phyloP scores from a whole-genome alignment of 495 filamentous ascomycete genomes.

The Penicillium riverlandense region DNA sequence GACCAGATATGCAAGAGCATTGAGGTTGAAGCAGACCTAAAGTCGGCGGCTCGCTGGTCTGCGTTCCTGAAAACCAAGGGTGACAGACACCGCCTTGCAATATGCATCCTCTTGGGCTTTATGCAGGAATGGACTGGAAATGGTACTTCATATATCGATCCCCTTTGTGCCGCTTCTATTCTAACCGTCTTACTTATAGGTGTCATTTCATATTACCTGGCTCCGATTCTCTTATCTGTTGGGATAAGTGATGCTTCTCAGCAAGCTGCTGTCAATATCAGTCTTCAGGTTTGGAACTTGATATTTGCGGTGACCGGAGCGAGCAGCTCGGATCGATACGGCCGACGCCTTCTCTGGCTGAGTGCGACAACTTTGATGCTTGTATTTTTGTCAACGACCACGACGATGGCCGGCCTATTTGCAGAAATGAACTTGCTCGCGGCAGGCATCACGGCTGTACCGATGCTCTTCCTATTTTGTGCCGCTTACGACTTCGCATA shows the following conservation, averaged over 20 bases:
- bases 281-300: conserved; percentile 19
- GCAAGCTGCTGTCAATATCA: conserved; percentile 30
- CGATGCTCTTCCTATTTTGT: conserved; percentile 55
- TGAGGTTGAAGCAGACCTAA: conserved; percentile 27
- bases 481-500: conserved; percentile 51
- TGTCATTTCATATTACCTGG: conserved; percentile 56
- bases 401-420: conserved; percentile 47
- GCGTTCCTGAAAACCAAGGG: conserved; percentile 56
- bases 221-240: conserved; percentile 45
- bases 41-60: conserved; percentile 13
- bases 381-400: conserved; percentile 45
- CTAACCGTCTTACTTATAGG: conserved; percentile 1
- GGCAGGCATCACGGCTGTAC: conserved; percentile 46
- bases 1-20: conserved; percentile 43
- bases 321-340: conserved; percentile 48
- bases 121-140: conserved; percentile 64
- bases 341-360: conserved; percentile 51
- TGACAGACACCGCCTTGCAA: conserved; percentile 53
- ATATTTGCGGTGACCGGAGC: conserved; percentile 36
- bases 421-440: conserved; percentile 35
- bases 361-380: conserved; percentile 50
- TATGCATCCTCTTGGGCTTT: conserved; percentile 52
- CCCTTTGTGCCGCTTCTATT: too few species aligned
- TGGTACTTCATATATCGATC: conserved; percentile 18
- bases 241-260: conserved; percentile 41